Percentiles rank a stretch among this genome's conserved stretches.
Evolutionary conservation across 2,329 filamentous ascomycete genomes (phyloP).

Genomic region (Hymenoscyphus albidus): DNA sequence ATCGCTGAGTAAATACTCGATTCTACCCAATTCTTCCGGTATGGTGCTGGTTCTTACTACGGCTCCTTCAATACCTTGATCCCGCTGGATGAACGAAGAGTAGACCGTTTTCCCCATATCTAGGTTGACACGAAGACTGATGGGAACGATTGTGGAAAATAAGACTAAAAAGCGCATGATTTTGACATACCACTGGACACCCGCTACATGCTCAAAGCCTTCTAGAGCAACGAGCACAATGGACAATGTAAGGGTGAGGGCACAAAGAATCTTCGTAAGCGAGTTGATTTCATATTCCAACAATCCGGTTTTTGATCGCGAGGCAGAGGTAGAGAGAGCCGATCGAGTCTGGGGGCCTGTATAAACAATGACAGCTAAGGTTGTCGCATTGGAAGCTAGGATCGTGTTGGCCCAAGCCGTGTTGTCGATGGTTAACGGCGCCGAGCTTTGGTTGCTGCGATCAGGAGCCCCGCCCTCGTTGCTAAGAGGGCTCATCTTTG

Average conservation of each 20-base stretch:
- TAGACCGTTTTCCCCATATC: conserved; percentile 97
- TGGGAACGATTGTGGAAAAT: conserved; percentile 98
- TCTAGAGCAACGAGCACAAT: conserved; percentile 84
- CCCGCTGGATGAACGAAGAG: conserved; percentile 89
- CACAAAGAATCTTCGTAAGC: conserved; percentile 91
- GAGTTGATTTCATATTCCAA: conserved; percentile 97
- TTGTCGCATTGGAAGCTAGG: conserved; percentile 85
- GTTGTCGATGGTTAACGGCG: conserved; percentile 87
- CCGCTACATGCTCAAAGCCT: conserved; percentile 66
- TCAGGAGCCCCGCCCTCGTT: conserved; percentile 29
- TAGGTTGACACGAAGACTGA: conserved; percentile 91
- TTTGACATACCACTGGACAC: conserved; percentile 83
- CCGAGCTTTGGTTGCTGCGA: conserved; percentile 46
- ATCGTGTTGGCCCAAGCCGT: conserved; percentile 99
- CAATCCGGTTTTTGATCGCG: conserved; percentile 88
- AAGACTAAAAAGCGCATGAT: conserved; percentile 97
- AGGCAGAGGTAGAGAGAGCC: conserved; percentile 85
- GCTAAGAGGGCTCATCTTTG: conserved; percentile 21
- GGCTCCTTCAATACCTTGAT: conserved; percentile 83
- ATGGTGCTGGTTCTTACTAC: conserved; percentile 97
- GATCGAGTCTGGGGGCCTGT: conserved; percentile 93
- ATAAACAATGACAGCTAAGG: conserved; percentile 87
- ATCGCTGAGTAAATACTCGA: conserved; percentile 93
- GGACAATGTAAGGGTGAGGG: conserved; percentile 80
- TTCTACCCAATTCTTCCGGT: conserved; percentile 89